Evolutionary conservation across 371 early-diverging fungal genomes (phyloP).

Genomic region (Lichtheimia ornata): DNA sequence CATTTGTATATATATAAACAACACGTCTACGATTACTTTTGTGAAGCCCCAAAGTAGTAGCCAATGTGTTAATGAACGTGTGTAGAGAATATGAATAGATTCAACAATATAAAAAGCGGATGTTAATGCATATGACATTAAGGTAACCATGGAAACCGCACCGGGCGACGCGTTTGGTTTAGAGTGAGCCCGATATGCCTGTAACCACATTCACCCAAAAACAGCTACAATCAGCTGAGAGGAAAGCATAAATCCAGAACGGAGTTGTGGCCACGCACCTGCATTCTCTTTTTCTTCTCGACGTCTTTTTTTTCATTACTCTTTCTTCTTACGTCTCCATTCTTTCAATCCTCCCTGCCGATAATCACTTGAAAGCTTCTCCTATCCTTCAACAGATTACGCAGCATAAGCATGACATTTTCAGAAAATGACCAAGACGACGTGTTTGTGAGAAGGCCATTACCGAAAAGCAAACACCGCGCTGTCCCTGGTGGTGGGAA

Average conservation of each 20-base stretch:
- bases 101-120: too few relatives aligned
- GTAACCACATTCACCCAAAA: slow-evolving; percentile 6
- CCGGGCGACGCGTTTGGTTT: too few relatives aligned
- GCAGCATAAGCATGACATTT: slow-evolving; percentile 10
- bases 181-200: background rate
- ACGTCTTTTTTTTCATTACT: slow-evolving; percentile 8
- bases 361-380: slow-evolving; percentile 5
- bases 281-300: slow-evolving; percentile 11
- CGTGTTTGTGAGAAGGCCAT: slow-evolving; percentile 9
- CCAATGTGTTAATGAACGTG: too few relatives aligned
- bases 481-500: background rate
- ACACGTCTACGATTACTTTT: too few relatives aligned
- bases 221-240: slow-evolving; percentile 11
- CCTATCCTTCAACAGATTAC: slow-evolving; percentile 1
- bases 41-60: too few relatives aligned
- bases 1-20: too few relatives aligned
- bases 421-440: slow-evolving; percentile 24
- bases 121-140: too few relatives aligned
- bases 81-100: too few relatives aligned
- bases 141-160: too few relatives aligned
- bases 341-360: slow-evolving; percentile 11
- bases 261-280: slow-evolving; percentile 1
- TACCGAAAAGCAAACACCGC: slow-evolving; percentile 10
- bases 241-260: slow-evolving; percentile 5
- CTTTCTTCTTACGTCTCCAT: slow-evolving; percentile 9